Evolutionary conservation across 2,329 filamentous ascomycete species (phyloP), one percentile per base, ranked within the genome.

Genomic region (Cladosporium halotolerans): DNA sequence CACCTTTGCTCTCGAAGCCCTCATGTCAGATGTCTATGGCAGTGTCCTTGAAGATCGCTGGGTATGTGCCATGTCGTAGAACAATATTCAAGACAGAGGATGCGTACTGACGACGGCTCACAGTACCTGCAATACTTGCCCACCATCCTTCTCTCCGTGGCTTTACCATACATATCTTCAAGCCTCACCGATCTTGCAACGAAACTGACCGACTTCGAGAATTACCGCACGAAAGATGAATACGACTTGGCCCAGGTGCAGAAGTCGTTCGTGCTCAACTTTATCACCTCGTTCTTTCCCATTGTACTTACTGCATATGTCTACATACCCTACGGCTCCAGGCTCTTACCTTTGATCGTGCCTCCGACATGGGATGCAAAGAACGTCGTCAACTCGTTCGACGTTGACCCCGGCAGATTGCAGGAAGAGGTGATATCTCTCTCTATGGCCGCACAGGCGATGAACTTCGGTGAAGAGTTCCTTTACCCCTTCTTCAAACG

Each of bases 181-280:
- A 38, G 31, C 0, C 62, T 80, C 5, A 68, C 80, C 38, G 79
- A 82, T 49, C 67, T 84, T 13, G 76, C 76, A 51, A 68, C 66
- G 19, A 81, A 79, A 58, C 68, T 83, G 53, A 60, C 71, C 2
- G 76, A 84, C 46, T 77, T 72, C 52, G 66, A 99, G 66, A 99
- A 99, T 66, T 96, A 97, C 68, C 87, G 91, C 62, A 96, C 89
- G 0, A 80, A 87, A 53, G 88, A 91, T 59, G 85, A 84, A 10
- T 88, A 96, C 63, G 83, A 95, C 55, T 82, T 87, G 16, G 87
- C 91, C 1, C 81, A 96, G 66, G 89, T 93, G 0, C 84, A 88
- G 54, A 99, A 99, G 75, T 86, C 95, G 28, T 97, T 99, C 64
- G 84, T 97, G 9, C 81, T 97, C 65, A 95, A 96, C 74, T 96